Conservation (phyloP, 352 stramenopile species). For the Pythium sp. region DNA sequence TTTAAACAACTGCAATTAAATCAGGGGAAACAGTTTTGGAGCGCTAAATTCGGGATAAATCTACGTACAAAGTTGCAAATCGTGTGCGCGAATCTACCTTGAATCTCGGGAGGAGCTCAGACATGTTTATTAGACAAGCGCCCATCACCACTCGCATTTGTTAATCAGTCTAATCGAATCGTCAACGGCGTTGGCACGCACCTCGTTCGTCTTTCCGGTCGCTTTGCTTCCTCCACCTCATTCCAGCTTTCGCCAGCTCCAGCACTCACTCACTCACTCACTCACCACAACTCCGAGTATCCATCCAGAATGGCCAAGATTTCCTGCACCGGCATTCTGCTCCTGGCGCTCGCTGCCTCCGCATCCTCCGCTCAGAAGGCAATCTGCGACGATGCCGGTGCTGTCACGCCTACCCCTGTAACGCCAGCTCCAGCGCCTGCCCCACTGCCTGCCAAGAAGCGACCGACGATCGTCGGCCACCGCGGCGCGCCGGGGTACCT, state of each 20-base stretch:
- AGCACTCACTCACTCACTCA: neutral
- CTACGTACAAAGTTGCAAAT: neutral
- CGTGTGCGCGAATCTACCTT: neutral
- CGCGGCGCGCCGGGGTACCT: conserved; percentile 88
- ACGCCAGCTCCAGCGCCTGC: neutral
- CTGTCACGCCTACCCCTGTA: conserved; percentile 6
- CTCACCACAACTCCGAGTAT: neutral
- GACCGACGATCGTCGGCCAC: conserved; percentile 74
- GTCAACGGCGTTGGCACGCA: neutral
- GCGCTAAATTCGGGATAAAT: neutral
- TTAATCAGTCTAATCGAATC: neutral
- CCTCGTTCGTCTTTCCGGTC: neutral
- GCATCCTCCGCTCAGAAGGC: conserved; percentile 22
- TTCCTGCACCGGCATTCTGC: conserved; percentile 25
- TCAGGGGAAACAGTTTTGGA: neutral
- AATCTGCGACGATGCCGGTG: conserved; percentile 22
- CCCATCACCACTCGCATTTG: neutral
- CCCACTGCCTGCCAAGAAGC: conserved; percentile 23
- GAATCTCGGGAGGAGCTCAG: neutral
- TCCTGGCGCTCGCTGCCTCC: conserved; percentile 26
- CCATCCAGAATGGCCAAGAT: conserved; percentile 39
- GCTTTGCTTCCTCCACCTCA: neutral
- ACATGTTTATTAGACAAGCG: neutral
- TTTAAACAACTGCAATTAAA: neutral
- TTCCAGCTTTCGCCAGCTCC: neutral